phyloP scores from a whole-genome alignment of 2,329 filamentous ascomycete species.

The Cladophialophora chaetospira region DNA sequence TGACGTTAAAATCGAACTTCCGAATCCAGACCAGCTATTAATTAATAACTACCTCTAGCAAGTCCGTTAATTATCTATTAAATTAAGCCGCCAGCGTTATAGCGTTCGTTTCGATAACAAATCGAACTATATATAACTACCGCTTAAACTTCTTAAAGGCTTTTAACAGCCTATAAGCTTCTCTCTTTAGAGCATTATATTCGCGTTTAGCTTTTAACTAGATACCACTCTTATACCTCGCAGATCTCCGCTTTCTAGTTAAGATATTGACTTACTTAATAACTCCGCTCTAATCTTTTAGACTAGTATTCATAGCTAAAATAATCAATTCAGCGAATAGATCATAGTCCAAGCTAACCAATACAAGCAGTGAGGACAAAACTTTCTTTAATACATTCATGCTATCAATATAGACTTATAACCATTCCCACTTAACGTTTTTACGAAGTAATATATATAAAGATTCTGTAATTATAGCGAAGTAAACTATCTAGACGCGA shows the following conservation, averaged over 20 bases:
- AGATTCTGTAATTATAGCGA: neutral
- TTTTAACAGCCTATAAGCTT: neutral
- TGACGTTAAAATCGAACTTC: neutral
- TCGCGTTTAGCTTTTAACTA: neutral
- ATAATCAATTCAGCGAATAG: neutral
- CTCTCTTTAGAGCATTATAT: neutral
- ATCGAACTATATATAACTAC: neutral
- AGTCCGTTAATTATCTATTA: neutral
- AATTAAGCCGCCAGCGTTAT: neutral
- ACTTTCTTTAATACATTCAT: neutral
- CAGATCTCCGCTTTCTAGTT: neutral
- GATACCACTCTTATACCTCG: neutral
- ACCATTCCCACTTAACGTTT: neutral
- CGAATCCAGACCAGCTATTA: neutral
- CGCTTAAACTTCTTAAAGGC: conserved; percentile 1
- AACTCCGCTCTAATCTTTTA: neutral
- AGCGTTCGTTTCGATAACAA: neutral
- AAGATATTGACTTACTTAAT: neutral
- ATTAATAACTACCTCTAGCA: neutral
- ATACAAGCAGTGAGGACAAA: neutral
- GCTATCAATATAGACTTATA: neutral
- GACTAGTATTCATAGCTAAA: neutral
- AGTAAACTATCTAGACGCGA: neutral
- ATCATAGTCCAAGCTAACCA: neutral
- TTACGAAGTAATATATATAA: neutral